phyloP scores from a whole-genome alignment of 192 early-diverging fungal species.

The Entophlyctis luteolus region DNA sequence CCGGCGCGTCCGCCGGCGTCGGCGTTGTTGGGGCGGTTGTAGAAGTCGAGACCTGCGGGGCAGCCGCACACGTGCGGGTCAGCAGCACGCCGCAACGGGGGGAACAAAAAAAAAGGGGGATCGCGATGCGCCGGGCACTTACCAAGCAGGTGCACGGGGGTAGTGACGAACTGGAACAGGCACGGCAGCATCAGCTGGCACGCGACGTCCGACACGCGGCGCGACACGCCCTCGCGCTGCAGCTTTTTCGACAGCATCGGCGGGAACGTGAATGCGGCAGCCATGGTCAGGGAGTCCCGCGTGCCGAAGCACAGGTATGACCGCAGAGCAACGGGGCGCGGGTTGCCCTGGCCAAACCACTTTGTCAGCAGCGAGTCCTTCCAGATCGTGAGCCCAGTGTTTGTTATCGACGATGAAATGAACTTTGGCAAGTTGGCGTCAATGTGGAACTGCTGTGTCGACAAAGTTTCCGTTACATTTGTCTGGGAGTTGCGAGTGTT shows the following conservation, averaged over 20 bases:
- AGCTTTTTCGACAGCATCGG: slow-evolving; percentile 20
- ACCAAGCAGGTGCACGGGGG: slow-evolving; percentile 47
- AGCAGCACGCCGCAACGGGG: no score
- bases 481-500: slow-evolving; percentile 14
- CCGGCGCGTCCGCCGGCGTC: slow-evolving; percentile 8
- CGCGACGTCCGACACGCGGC: slow-evolving; percentile 23
- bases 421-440: slow-evolving; percentile 41
- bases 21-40: slow-evolving; percentile 33
- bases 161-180: slow-evolving; percentile 39
- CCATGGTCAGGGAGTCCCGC: slow-evolving; percentile 45
- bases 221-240: not conserved
- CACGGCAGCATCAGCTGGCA: slow-evolving; percentile 43
- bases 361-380: slow-evolving; percentile 46
- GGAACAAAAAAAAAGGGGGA: not conserved
- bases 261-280: slow-evolving; percentile 48
- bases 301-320: slow-evolving; percentile 36
- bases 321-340: slow-evolving; percentile 28
- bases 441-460: slow-evolving; percentile 22
- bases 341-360: slow-evolving; percentile 37
- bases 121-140: slow-evolving; percentile 13
- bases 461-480: slow-evolving; percentile 38
- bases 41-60: slow-evolving; percentile 42
- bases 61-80: no score
- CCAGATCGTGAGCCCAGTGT: slow-evolving; percentile 39
- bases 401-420: slow-evolving; percentile 33